Evolutionary conservation across 768 basidiomycete genomes (phyloP), one percentile per base, ranked within the genome.

Genomic region (Psilocybe tampanensis): DNA sequence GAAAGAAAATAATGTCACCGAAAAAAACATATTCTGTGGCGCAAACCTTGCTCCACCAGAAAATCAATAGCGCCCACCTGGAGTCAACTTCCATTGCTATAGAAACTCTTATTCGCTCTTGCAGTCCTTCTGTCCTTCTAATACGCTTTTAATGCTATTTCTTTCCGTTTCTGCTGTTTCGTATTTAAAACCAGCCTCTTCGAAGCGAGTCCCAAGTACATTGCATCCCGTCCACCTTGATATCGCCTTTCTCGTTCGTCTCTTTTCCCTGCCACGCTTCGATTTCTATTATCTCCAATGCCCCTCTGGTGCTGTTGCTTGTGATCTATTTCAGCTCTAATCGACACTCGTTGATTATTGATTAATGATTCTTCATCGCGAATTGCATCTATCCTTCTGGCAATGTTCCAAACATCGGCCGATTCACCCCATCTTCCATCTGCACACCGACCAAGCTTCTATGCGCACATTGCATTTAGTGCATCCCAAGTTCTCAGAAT

Each of bases 101-200:
- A 61, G 60, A 55, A 61, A 61, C 60, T 47, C 50, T 49, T 49
- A 58, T 56, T 41, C 42, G 18, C 41, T 54, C 44, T 44, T 22
- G 43, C 26, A 22, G 21, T 54, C 24, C 44, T 53, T 45, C 44
- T 45, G 21, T 54, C 24, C 44, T 53, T 45, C 44, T 45, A 24
- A 45, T 23, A 22, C 24, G 11, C 44, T 45, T 45, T 23, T n/a
- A 9, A 18, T 29, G 29, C 45, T 47, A 41, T 54, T 32, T 18
- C 18, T 33, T 19, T 47, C 9, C 19, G 45, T 47, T 18, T 48
- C 47, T 48, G 18, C n/a, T 23, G 29, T 2, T 11, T 29, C 15
- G 7, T 13, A 33, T 48, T 48, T 29, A 8, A 45, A 23, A 24
- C 12, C 21, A 12, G 8, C 19, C 44, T 45, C 12, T 12, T 1